phyloP scores from a whole-genome alignment of 2,329 filamentous ascomycete species.

The Penicillium rolfsii region DNA sequence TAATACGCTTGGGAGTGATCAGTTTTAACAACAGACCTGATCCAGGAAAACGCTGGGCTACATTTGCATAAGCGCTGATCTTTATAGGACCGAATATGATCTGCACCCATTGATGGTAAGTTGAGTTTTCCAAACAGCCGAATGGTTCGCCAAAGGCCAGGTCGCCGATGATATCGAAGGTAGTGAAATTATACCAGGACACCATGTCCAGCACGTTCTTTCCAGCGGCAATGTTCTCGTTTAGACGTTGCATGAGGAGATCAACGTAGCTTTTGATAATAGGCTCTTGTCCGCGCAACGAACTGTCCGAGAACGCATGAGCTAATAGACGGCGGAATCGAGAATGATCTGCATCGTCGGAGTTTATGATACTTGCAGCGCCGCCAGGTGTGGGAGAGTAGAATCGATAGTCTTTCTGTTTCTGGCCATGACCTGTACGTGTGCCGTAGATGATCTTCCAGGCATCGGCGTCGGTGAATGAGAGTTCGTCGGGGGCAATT shows the following conservation, averaged over 20 bases:
- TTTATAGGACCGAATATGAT: conserved; percentile 15
- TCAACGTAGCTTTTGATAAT: conserved; percentile 40
- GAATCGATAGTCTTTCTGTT: conserved; percentile 28
- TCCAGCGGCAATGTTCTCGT: conserved; percentile 16
- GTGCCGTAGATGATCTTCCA: conserved; percentile 37
- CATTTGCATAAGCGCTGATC: conserved; percentile 11
- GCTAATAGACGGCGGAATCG: conserved; percentile 38
- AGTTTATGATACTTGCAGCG: conserved; percentile 19
- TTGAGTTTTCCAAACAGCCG: conserved; percentile 31
- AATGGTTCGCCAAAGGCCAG: conserved; percentile 39
- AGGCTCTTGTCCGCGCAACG: conserved; percentile 44
- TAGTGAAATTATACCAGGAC: conserved; percentile 38
- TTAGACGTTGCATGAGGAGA: conserved; percentile 34
- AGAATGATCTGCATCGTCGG: conserved; percentile 21
- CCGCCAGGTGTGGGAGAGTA: conserved; percentile 14
- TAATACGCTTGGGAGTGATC: conserved; percentile 9
- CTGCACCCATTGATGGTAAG: conserved; percentile 33
- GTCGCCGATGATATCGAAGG: conserved; percentile 41
- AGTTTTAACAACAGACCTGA: conserved; percentile 1
- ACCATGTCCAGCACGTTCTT: conserved; percentile 28
- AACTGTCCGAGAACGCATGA: conserved; percentile 50
- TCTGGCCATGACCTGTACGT: conserved; percentile 22
- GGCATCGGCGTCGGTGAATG: conserved; percentile 28
- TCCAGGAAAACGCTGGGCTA: conserved; percentile 14
- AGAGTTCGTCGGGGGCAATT: conserved; percentile 35